Base-by-base conservation (phyloP, 352 stramenopile genomes). In the Globisporangium orthogonon region DNA sequence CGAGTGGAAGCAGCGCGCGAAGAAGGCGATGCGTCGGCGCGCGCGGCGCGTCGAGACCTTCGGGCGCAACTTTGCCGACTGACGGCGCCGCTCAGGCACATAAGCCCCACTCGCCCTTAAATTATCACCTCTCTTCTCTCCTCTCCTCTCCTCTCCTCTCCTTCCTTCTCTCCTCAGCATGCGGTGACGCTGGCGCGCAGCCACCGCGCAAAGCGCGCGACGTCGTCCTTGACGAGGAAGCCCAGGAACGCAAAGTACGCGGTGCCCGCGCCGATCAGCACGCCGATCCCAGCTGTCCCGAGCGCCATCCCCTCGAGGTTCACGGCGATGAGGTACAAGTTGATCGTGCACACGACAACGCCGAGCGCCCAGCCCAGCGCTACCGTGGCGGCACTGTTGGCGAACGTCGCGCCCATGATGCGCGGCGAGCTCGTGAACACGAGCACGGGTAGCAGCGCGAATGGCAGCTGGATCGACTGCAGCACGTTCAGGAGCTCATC, bases 401-500 rank as follows among this genome's bases (percentile, higher is more conserved):
- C 78, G 50, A 91, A 91, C 43, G 73, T 52, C 2, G 14, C 2
- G 14, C 89, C 91, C 91, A 97, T 97, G 50, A 92, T 71, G 11
- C 65, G 68, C 47, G 53, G 61, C 14, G 76, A 86, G 55, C 83
- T 90, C 31, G 86, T 96, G 56, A 97, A 96, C 15, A 90, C 74
- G 6, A 98, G 61, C 39, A 97, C 70, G 0, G 91, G 91, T 2
- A 97, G 66, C 48, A 97, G 67, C 13, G 90, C 91, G 56, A 97
- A 98, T 28, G 91, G 91, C 10, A 98, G 71, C 61, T 97, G 88
- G 53, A 98, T 87, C 17, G 80, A 96, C 67, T 98, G 91, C 35
- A 97, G 65, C 33, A 98, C 88, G 52, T 98, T 98, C 17, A 98
- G 76, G 41, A 87, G 70, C 61, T 97, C 87, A 61, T 95, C 83